phyloP scores from a whole-genome alignment of 371 early-diverging fungal genomes.

The Paraphysoderma sedebokerense region DNA sequence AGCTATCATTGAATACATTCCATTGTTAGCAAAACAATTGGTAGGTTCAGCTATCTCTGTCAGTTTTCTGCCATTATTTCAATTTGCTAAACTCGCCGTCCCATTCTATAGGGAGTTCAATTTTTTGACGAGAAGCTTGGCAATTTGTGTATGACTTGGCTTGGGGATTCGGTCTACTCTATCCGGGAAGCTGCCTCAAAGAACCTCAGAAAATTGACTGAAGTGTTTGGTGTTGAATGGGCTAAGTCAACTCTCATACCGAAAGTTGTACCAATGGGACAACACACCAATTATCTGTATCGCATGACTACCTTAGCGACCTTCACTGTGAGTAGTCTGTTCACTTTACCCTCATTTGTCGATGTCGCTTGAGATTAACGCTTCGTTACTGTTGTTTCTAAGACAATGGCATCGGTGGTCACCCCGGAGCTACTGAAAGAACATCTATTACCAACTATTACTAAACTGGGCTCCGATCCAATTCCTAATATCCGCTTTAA shows the following conservation, averaged over 20 bases:
- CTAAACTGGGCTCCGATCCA: conserved; percentile 68
- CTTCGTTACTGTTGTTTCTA: conserved; percentile 2
- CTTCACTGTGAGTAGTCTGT: conserved; percentile 46
- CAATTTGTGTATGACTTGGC: conserved; percentile 88
- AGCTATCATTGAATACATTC: conserved; percentile 95
- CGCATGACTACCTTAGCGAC: conserved; percentile 95
- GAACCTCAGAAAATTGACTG: conserved; percentile 79
- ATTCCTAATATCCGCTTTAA: conserved; percentile 99
- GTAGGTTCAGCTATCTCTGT: no score
- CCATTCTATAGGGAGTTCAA: conserved; percentile 45
- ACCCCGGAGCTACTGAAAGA: conserved; percentile 74
- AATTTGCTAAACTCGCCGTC: neutral
- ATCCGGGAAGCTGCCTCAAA: conserved; percentile 91
- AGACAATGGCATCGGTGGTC: conserved; percentile 79
- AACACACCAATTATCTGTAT: conserved; percentile 80
- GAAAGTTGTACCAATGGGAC: conserved; percentile 75
- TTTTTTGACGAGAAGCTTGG: conserved; percentile 94
- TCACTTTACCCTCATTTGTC: neutral
- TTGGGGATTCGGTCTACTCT: conserved; percentile 88
- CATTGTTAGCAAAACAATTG: conserved; percentile 82
- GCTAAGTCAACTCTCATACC: conserved; percentile 83
- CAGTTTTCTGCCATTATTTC: neutral
- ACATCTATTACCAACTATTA: conserved; percentile 73
- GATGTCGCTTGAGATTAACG: neutral
- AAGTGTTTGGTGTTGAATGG: conserved; percentile 98